These are phyloP conservation scores for barley (Hordeum vulgare) DNA, from an alignment of 176 grass and related monocot genomes.

Conservation along the genomic window DNA sequence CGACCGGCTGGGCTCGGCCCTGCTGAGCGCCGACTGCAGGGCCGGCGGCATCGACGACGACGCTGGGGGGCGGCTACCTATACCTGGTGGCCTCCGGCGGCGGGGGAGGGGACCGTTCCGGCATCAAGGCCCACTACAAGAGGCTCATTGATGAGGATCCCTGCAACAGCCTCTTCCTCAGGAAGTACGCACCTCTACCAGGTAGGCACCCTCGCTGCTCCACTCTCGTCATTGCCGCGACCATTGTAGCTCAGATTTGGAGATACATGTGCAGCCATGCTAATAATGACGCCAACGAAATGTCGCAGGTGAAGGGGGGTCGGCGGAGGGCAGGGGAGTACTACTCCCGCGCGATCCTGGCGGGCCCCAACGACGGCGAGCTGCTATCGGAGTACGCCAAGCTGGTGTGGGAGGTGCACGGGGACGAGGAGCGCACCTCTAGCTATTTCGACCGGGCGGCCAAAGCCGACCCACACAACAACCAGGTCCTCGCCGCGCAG, in stretches of 20 bases:
- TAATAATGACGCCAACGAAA: not conserved
- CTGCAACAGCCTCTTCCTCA: too few relatives aligned
- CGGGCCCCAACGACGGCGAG: constrained; percentile 72
- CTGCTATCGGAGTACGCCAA: constrained; percentile 85
- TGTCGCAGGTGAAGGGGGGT: constrained; percentile 54
- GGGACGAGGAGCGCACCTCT: too few relatives aligned
- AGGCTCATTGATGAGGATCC: too few relatives aligned
- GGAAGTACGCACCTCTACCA: too few relatives aligned
- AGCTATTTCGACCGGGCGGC: too few relatives aligned
- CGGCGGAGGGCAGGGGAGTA: constrained; percentile 75
- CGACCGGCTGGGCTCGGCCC: constrained; percentile 62
- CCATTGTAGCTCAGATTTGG: not conserved
- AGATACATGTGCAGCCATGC: not conserved
- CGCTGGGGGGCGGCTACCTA: too few relatives aligned
- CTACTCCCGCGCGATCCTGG: constrained; percentile 80
- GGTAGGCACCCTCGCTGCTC: not conserved
- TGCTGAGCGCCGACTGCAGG: constrained; percentile 10
- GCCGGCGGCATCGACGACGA: not conserved
- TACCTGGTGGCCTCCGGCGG: too few relatives aligned
- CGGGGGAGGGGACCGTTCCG: not conserved
- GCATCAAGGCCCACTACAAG: too few relatives aligned
- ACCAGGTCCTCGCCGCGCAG: too few relatives aligned
- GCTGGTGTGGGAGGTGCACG: constrained; percentile 75
- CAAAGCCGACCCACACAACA: too few relatives aligned
- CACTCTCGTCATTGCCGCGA: not conserved